These are phyloP conservation scores for Bidens hawaiensis DNA, from an alignment of 140 eudicot genomes.

Conservation along the genomic window DNA sequence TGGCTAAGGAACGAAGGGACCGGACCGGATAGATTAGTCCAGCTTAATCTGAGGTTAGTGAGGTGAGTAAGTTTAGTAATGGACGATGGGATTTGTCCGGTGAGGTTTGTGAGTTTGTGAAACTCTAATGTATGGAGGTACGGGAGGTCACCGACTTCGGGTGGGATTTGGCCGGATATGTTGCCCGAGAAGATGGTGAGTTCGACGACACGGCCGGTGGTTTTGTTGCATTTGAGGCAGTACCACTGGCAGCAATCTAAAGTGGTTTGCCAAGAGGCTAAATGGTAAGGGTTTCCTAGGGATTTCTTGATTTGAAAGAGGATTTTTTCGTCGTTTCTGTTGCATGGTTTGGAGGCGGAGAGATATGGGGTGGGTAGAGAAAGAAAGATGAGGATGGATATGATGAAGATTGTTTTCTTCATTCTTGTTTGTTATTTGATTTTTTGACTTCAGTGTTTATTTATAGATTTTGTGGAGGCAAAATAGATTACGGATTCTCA, in stretches of 20 bases:
- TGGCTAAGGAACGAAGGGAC: conserved; percentile 51
- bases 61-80: conserved; percentile 47
- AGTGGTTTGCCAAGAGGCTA: conserved; percentile 41
- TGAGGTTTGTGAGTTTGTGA: conserved; percentile 42
- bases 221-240: conserved; percentile 23
- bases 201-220: conserved; percentile 34
- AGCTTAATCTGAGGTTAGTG: conserved; percentile 26
- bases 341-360: conserved; percentile 34
- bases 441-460: not conserved
- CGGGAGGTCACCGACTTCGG: conserved; percentile 43
- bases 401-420: conserved; percentile 1
- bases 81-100: conserved; percentile 49
- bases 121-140: conserved; percentile 30
- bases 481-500: conserved; percentile 5
- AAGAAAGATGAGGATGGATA: conserved; percentile 11
- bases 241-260: conserved; percentile 47
- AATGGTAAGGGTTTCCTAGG: conserved; percentile 35
- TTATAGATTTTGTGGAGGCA: conserved; percentile 25
- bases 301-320: conserved; percentile 43
- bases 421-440: not conserved
- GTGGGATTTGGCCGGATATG: conserved; percentile 47
- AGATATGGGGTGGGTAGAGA: conserved; percentile 15
- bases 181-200: conserved; percentile 30
- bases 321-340: conserved; percentile 51
- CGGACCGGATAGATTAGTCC: conserved; percentile 46